phyloP scores from a whole-genome alignment of 2,329 filamentous ascomycete species.

The Harringtonia lauricola region DNA sequence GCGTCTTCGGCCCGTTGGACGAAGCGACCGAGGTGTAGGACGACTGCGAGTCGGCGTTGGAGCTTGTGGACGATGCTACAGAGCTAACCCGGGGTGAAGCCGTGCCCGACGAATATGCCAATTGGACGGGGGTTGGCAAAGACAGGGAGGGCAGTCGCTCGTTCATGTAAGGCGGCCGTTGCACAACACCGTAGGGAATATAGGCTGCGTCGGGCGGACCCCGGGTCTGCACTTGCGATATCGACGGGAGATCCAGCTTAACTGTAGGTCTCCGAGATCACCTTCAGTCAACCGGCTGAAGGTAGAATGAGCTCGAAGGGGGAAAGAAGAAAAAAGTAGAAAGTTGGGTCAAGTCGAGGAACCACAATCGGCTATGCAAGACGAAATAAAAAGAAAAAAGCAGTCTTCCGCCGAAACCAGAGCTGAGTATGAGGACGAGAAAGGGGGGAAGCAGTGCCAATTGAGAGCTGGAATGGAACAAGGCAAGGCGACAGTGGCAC shows the following conservation, averaged over 20 bases:
- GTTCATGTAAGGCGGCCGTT: slow-evolving; percentile 56
- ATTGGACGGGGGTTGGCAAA: slow-evolving; percentile 52
- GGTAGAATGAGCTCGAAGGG: slow-evolving; percentile 4
- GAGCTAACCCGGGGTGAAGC: slow-evolving; percentile 69
- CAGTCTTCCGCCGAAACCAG: too few relatives aligned
- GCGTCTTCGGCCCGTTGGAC: slow-evolving; percentile 59
- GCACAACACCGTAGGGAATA: slow-evolving; percentile 49
- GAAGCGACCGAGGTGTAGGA: slow-evolving; percentile 43
- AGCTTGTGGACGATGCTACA: slow-evolving; percentile 48
- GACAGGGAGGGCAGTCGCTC: slow-evolving; percentile 64
- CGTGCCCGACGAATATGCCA: slow-evolving; percentile 59
- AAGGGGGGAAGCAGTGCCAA: too few relatives aligned
- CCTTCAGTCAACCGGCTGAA: neutral
- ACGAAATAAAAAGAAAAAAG: too few relatives aligned
- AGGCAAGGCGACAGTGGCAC: neutral
- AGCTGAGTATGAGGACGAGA: too few relatives aligned
- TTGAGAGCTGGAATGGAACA: neutral
- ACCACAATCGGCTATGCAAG: too few relatives aligned
- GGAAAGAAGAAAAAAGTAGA: slow-evolving; percentile 17
- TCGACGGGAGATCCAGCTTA: slow-evolving; percentile 91
- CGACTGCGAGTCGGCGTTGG: slow-evolving; percentile 40
- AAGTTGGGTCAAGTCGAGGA: too few relatives aligned
- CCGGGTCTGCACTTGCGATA: slow-evolving; percentile 73
- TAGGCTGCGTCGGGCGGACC: slow-evolving; percentile 65
- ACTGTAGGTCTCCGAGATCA: slow-evolving; percentile 32